Evolutionary conservation across 1,139 yeast species (phyloP), one percentile per base, ranked within the genome.

Genomic region (Protomyces macrosporus): DNA sequence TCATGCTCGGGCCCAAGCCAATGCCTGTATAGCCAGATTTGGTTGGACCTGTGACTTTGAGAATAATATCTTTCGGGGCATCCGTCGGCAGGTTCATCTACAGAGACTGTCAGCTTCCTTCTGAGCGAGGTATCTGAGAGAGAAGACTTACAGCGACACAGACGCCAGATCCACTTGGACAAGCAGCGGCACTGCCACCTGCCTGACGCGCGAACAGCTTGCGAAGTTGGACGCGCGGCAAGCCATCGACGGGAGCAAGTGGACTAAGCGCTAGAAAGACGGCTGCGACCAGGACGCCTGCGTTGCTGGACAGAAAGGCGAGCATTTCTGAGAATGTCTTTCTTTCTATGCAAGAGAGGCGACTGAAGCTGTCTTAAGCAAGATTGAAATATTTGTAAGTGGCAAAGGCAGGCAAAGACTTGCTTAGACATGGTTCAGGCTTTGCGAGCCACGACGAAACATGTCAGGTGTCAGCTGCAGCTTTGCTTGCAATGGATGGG

Each of bases 91-190:
- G 48, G 48, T 42, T 42, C 32, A 42, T 42, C 48, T 42, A 23
- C 23, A 23, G 23, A 23, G 48, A 6, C 6, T 16, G n/a, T 39
- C 14, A 39, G 42, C 42, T 1, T n/a, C 10, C 10, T n/a, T 16
- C 23, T 6, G 10, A 14, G 6, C 32, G n/a, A 30, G 1, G 16
- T 2, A 1, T 42, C n/a, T n/a, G 1, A 5, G 3, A 42, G 39
- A 42, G 59, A 34, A 55, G n/a, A 45, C 45, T 42, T 16, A 50
- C 55, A 36, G 60, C 60, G 4, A 57, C 60, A 33, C 60, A 57
- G 10, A 57, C 32, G 10, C 30, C 6, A 14, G 48, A 42, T 1
- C 48, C 32, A 6, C 10, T 16, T 42, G 48, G 48, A 42, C 48
- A 42, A 4, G 32, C 48, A 7, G 39, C 39, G 9, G 48, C 48